phyloP scores from a whole-genome alignment of 2,329 filamentous ascomycete species.

The Ascochyta rabiei region DNA sequence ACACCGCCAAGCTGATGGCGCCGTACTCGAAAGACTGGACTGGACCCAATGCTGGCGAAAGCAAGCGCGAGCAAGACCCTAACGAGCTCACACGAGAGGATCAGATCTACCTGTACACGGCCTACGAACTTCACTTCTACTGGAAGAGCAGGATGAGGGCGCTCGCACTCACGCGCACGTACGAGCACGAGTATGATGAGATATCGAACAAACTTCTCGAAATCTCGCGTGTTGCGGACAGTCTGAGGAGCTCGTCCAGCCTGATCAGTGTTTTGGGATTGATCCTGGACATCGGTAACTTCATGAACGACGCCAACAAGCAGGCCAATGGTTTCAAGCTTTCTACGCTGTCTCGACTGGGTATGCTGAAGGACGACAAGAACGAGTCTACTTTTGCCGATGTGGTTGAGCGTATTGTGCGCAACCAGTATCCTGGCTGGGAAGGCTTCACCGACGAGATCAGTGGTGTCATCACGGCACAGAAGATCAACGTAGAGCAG shows the following conservation, averaged over 20 bases:
- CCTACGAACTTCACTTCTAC: conserved; percentile 94
- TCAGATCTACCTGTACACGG: conserved; percentile 91
- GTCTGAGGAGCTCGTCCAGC: conserved; percentile 85
- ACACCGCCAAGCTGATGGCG: conserved; percentile 86
- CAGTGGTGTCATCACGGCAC: conserved; percentile 72
- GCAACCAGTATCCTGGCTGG: conserved; percentile 96
- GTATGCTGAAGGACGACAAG: conserved; percentile 99
- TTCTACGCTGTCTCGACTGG: conserved; percentile 86
- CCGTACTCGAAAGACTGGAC: conserved; percentile 98
- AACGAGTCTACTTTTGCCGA: conserved; percentile 97
- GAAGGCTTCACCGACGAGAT: conserved; percentile 89
- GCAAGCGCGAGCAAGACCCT: conserved; percentile 83
- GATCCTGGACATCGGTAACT: conserved; percentile 98
- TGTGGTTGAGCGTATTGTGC: conserved; percentile 93
- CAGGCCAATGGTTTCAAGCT: conserved; percentile 98
- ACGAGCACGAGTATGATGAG: conserved; percentile 88
- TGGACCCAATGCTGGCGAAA: conserved; percentile 78
- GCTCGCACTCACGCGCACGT: conserved; percentile 80
- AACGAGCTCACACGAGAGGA: conserved; percentile 89
- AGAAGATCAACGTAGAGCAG: conserved; percentile 96
- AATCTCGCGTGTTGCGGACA: conserved; percentile 86
- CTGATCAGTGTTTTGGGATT: conserved; percentile 95
- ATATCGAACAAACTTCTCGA: conserved; percentile 83
- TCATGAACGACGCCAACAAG: conserved; percentile 99
- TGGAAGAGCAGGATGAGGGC: conserved; percentile 98